phyloP scores from a whole-genome alignment of 2,329 filamentous ascomycete species.

The Leptosphaerulina australis region DNA sequence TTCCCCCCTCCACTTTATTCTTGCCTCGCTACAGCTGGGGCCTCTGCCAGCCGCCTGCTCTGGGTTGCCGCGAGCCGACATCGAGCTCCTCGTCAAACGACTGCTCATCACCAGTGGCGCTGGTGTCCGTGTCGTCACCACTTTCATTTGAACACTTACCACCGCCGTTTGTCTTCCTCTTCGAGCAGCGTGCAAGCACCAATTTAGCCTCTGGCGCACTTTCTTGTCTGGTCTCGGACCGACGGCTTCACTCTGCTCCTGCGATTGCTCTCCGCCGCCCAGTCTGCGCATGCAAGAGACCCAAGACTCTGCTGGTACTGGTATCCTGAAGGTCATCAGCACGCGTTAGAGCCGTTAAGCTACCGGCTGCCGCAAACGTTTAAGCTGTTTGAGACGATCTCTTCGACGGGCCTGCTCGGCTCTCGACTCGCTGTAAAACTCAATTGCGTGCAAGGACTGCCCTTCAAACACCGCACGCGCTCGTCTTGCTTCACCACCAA shows the following conservation, averaged over 20 bases:
- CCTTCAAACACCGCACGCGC: slow-evolving; percentile 42
- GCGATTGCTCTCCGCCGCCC: slow-evolving; percentile 40
- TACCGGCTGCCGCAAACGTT: slow-evolving; percentile 41
- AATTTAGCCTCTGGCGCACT: slow-evolving; percentile 45
- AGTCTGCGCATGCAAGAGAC: slow-evolving; percentile 35
- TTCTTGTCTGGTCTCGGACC: slow-evolving; percentile 42
- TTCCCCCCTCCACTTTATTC: slow-evolving; percentile 34
- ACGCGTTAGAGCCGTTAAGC: slow-evolving; percentile 40
- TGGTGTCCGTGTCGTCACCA: slow-evolving; percentile 19
- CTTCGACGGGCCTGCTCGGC: slow-evolving; percentile 29
- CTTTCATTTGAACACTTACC: slow-evolving; percentile 16
- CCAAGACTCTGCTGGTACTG: slow-evolving; percentile 23
- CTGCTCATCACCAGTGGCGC: slow-evolving; percentile 31
- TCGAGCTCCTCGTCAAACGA: slow-evolving; percentile 21
- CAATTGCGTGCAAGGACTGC: slow-evolving; percentile 43
- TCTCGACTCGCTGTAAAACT: slow-evolving; percentile 41
- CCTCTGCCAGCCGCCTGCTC: slow-evolving; percentile 33
- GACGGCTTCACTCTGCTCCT: slow-evolving; percentile 43
- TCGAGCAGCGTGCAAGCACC: slow-evolving; percentile 34
- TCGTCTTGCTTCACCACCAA: slow-evolving; percentile 38
- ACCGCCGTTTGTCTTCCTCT: slow-evolving; percentile 26
- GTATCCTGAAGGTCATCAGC: slow-evolving; percentile 38
- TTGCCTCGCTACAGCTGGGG: slow-evolving; percentile 29
- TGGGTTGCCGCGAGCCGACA: slow-evolving; percentile 27
- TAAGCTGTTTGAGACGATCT: slow-evolving; percentile 45